Percentiles rank a stretch among this genome's conserved stretches.
phyloP scores from a whole-genome alignment of 345 rosid species.

The Populus simonii region DNA sequence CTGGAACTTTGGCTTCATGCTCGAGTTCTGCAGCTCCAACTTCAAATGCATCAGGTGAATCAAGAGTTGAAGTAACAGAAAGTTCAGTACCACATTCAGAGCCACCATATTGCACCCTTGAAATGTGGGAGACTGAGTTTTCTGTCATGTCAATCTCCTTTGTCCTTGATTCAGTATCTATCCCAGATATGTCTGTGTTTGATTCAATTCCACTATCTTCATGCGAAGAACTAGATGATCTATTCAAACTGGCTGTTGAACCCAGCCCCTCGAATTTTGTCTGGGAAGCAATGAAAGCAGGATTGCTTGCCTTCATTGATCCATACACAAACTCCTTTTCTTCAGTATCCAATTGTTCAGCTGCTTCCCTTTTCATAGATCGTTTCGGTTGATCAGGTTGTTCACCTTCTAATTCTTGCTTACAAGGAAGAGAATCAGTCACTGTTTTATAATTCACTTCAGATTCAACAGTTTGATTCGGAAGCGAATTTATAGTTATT shows the following conservation, averaged over 20 bases:
- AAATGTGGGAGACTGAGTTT: slow-evolving; percentile 21
- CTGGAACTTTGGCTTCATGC: slow-evolving; percentile 39
- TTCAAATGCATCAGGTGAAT: slow-evolving; percentile 71
- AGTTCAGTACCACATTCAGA: slow-evolving; percentile 95
- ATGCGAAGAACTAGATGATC: slow-evolving; percentile 31
- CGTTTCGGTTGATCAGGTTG: slow-evolving; percentile 40
- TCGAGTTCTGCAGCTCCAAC: slow-evolving; percentile 40
- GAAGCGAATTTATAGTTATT: slow-evolving; percentile 28
- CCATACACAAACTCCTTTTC: slow-evolving; percentile 39
- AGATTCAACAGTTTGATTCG: slow-evolving; percentile 25
- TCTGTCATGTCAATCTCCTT: slow-evolving; percentile 35
- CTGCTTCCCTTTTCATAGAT: slow-evolving; percentile 54
- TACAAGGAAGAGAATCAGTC: slow-evolving; percentile 20
- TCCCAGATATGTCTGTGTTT: slow-evolving; percentile 32
- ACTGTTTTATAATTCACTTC: slow-evolving; percentile 32
- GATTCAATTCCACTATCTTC: slow-evolving; percentile 44
- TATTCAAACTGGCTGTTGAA: slow-evolving; percentile 42
- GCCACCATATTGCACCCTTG: slow-evolving; percentile 43
- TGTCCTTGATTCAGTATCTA: slow-evolving; percentile 19
- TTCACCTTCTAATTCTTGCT: slow-evolving; percentile 46
- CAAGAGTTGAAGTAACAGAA: slow-evolving; percentile 84
- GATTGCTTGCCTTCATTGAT: slow-evolving; percentile 58
- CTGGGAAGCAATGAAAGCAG: slow-evolving; percentile 63
- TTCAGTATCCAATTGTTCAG: slow-evolving; percentile 49
- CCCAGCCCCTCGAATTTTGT: slow-evolving; percentile 74